Evolutionary conservation across 306 rosid species (phyloP), one percentile per base, ranked within the genome.

Genomic region (Glycyrrhiza uralensis): DNA sequence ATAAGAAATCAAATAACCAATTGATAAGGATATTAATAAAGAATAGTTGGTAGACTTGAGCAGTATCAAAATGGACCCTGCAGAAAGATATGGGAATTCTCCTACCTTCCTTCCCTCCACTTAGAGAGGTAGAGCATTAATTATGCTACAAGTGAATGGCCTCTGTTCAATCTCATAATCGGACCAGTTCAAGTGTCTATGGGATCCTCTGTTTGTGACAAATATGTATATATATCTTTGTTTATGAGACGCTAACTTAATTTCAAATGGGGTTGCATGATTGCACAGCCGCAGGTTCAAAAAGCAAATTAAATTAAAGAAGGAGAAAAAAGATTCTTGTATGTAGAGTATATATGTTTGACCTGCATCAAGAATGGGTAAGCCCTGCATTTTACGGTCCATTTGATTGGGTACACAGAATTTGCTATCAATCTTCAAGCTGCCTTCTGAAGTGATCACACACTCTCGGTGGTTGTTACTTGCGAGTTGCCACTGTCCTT

Each of bases 51-150:
- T 65, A 5, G 71, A 67, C 45, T 50, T 14, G 74, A 33, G 36
- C 66, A 58, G 60, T 38, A 74, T 38, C 2, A 42, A 69, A 19
- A 24, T 75, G 80, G 80, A 68, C 39, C 69, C 68, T 74, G 65
- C 3, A 32, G 73, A 65, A 61, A 68, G 73, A 61, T 52, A 50
- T 12, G 69, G 73, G 49, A 44, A 39, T 60, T 66, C 65, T 38
- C 76, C 60, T 41, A 74, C 45, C 71, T 68, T 68, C 45, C 71
- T 68, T 68, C 30, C 54, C 11, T 44, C 80, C 69, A 56, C 80
- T 74, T 41, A 41, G 39, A 46, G 69, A 20, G 47, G 50, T 38
- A 30, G 65, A 33, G 52, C 59, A 45, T 76, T 29, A 17, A 76
- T 19, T 17, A 20, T 39, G n/a, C 11, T 74, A 7, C 4, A 69